These are phyloP conservation scores for Hibiscus syriacus DNA, from an alignment of 345 rosid species.

Conservation along the genomic window DNA sequence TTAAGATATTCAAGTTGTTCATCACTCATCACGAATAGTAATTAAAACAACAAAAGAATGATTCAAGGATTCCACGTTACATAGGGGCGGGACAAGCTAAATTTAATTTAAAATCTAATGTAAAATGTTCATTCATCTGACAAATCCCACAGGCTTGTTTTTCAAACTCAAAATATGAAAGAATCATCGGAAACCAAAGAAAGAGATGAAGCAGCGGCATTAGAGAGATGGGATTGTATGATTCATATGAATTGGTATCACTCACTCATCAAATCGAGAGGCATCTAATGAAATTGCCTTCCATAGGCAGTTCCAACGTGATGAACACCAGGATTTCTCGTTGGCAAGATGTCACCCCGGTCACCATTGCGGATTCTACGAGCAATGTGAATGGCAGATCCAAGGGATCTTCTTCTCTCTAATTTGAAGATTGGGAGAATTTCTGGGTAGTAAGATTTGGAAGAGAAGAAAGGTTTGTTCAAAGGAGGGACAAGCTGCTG, in stretches of 20 bases:
- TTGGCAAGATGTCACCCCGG: neutral
- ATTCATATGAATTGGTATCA: conserved; percentile 11
- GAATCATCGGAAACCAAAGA: neutral
- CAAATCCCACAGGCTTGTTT: neutral
- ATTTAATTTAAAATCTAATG: no score
- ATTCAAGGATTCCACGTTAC: no score
- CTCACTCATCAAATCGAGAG: conserved; percentile 10
- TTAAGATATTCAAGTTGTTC: no score
- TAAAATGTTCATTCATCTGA: no score
- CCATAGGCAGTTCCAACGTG: neutral
- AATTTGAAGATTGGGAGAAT: neutral
- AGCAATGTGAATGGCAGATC: neutral
- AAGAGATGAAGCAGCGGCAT: conserved; percentile 1
- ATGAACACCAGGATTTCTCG: neutral
- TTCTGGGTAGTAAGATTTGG: conserved; percentile 4
- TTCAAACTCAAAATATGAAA: neutral
- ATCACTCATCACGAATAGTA: no score
- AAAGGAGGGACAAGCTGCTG: neutral
- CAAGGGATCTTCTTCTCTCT: neutral
- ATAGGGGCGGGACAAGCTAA: no score
- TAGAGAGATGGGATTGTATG: conserved; percentile 11
- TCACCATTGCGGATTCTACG: neutral
- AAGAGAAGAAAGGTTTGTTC: conserved; percentile 4
- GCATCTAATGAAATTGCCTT: conserved; percentile 8
- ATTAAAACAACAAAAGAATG: no score